Base-by-base conservation (phyloP, 495 filamentous ascomycete species). In the Neurospora tetraspora region DNA sequence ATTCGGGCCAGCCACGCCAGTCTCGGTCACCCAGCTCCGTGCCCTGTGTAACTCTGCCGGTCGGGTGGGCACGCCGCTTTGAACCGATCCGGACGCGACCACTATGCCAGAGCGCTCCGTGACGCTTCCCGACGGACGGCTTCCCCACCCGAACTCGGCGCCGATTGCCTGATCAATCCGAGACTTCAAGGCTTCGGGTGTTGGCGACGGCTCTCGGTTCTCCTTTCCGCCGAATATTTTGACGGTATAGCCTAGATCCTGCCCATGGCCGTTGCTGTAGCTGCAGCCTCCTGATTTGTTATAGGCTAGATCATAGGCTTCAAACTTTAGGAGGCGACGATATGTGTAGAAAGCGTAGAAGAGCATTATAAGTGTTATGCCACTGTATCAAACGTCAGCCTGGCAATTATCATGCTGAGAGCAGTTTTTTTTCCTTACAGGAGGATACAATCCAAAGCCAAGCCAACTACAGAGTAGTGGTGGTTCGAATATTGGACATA, bases 381-480 rank as follows among this genome's bases (percentile, higher is more conserved):
- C 73, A 18, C 83, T 85, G 47, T 0, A 6, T 42, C 10, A n/a
- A 36, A 16, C 14, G 61, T 71, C 7, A 71, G n/a, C 45, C 3
- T 59, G 11, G 45, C 11, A 23, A 11, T 12, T n/a, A 20, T 37
- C 18, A 65, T 73, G 20, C 5, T 34, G 31, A 5, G 31, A 34
- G 31, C 31, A 34, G 31, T 34, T 34, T 34, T 34, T 0, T 34
- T 31, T 34, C 31, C 31, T 34, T 76, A 83, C 82, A 86, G 77
- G 8, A 86, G 74, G 9, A 74, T 74, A 59, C 77, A 79, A 74
- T 85, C 85, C 40, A 86, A 77, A 3, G 75, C 79, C 38, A 86
- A 69, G 2, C 84, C 85, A 38, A 82, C 76, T 23, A 81, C 74
- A 2, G 84, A 81, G 72, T 84, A 86, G 18, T 84, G 70, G n/a